Conservation (phyloP, 331 rosid genomes). For the Quercus tomentella region DNA sequence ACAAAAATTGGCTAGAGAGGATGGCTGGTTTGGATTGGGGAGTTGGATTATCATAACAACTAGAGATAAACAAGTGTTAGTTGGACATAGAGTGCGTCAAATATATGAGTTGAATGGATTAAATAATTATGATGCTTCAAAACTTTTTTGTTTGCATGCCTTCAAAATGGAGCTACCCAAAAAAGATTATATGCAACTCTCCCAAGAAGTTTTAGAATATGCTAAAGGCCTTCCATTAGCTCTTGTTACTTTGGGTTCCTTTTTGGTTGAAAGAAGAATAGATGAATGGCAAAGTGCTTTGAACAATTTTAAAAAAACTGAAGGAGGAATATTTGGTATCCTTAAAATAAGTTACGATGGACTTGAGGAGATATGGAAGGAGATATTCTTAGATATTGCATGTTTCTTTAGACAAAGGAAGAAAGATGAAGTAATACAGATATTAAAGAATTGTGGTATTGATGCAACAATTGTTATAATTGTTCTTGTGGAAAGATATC, state of each 20-base stretch:
- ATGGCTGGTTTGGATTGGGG: slow-evolving; percentile 10
- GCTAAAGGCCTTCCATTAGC: slow-evolving; percentile 29
- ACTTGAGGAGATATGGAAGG: slow-evolving; percentile 13
- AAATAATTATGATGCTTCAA: neutral
- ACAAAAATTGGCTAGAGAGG: slow-evolving; percentile 13
- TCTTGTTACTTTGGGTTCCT: slow-evolving; percentile 38
- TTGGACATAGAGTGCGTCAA: neutral
- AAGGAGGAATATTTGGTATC: slow-evolving; percentile 1
- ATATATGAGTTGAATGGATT: neutral
- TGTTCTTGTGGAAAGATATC: slow-evolving; percentile 27
- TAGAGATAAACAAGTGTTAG: neutral
- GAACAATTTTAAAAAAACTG: slow-evolving; percentile 15
- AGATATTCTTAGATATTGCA: slow-evolving; percentile 27
- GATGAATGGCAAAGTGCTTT: slow-evolving; percentile 36
- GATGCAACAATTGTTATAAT: neutral
- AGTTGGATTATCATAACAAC: slow-evolving; percentile 19
- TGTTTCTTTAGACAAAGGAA: slow-evolving; percentile 19
- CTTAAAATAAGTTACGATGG: slow-evolving; percentile 31
- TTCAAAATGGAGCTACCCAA: neutral
- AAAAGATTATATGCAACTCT: neutral
- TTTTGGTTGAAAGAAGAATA: slow-evolving; percentile 21
- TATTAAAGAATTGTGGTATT: slow-evolving; percentile 19
- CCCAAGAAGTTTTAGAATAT: slow-evolving; percentile 8
- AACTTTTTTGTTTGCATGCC: slow-evolving; percentile 16
- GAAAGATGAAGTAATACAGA: slow-evolving; percentile 21